phyloP scores from a whole-genome alignment of 768 basidiomycete species.

The Tricholoma saponaceum region DNA sequence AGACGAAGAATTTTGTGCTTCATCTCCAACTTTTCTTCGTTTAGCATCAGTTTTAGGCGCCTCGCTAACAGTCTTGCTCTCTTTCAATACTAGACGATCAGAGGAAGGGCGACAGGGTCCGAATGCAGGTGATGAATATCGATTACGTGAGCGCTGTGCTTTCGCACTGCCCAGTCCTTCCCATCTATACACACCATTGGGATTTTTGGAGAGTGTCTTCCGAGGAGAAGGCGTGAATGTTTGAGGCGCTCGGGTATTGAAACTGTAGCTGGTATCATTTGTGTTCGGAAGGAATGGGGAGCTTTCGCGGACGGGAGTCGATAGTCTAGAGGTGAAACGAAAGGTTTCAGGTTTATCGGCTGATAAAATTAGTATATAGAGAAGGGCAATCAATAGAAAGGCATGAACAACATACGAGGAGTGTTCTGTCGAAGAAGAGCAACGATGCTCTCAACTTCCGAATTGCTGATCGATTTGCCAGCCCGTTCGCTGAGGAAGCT shows the following conservation, averaged over 20 bases:
- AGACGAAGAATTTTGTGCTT: slow-evolving; percentile 28
- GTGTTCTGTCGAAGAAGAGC: slow-evolving; percentile 50
- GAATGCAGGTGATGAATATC: slow-evolving; percentile 73
- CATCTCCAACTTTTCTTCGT: slow-evolving; percentile 55
- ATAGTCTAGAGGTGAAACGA: slow-evolving; percentile 52
- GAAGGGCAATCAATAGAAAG: neutral
- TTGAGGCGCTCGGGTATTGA: slow-evolving; percentile 12
- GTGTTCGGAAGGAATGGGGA: slow-evolving; percentile 22
- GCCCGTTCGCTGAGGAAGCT: slow-evolving; percentile 45
- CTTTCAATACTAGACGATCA: slow-evolving; percentile 32
- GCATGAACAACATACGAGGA: slow-evolving; percentile 31
- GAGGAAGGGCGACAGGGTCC: slow-evolving; percentile 47
- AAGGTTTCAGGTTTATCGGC: slow-evolving; percentile 49
- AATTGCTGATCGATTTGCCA: slow-evolving; percentile 43
- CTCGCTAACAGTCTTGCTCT: slow-evolving; percentile 30
- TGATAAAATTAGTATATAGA: slow-evolving; percentile 2
- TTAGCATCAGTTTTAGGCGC: slow-evolving; percentile 48
- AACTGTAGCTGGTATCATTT: slow-evolving; percentile 16
- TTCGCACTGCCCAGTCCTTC: slow-evolving; percentile 74
- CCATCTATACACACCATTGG: slow-evolving; percentile 72
- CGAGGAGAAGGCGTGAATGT: slow-evolving; percentile 35
- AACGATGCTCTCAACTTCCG: slow-evolving; percentile 53
- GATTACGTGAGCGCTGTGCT: slow-evolving; percentile 46
- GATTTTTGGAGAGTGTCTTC: slow-evolving; percentile 61
- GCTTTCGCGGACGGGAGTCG: slow-evolving; percentile 36